phyloP scores from a whole-genome alignment of 345 rosid species.

The Litchi chinensis region DNA sequence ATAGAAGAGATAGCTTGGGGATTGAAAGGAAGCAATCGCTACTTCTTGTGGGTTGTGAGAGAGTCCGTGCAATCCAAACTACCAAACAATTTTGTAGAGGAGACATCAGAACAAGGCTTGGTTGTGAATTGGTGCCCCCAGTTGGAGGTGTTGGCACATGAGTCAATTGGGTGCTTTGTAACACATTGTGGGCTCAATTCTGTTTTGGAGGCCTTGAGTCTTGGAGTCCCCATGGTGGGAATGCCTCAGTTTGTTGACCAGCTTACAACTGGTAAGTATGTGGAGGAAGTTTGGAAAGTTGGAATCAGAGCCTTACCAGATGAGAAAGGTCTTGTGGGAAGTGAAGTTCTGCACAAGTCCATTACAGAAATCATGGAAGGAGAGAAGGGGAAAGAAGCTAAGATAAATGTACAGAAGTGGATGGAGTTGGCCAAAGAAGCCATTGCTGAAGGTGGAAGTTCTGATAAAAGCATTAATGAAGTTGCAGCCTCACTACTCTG shows the following conservation, averaged over 20 bases:
- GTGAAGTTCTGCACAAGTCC: background rate
- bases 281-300: background rate
- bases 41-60: background rate
- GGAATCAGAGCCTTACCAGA: background rate
- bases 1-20: conserved; percentile 1
- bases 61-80: background rate
- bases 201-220: background rate
- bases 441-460: conserved; percentile 11
- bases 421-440: conserved; percentile 10
- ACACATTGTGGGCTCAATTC: background rate
- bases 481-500: background rate
- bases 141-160: background rate
- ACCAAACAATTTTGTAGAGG: background rate
- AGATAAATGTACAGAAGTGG: background rate
- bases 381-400: conserved; percentile 1
- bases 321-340: background rate
- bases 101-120: background rate
- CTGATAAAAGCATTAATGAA: background rate
- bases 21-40: background rate
- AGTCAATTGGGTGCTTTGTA: background rate
- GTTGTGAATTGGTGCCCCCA: background rate
- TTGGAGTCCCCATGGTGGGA: background rate
- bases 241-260: background rate
- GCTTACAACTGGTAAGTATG: background rate
- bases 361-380: background rate